Evolutionary conservation across 2,329 filamentous ascomycete genomes (phyloP).

Genomic region (Colletotrichum graminicola): DNA sequence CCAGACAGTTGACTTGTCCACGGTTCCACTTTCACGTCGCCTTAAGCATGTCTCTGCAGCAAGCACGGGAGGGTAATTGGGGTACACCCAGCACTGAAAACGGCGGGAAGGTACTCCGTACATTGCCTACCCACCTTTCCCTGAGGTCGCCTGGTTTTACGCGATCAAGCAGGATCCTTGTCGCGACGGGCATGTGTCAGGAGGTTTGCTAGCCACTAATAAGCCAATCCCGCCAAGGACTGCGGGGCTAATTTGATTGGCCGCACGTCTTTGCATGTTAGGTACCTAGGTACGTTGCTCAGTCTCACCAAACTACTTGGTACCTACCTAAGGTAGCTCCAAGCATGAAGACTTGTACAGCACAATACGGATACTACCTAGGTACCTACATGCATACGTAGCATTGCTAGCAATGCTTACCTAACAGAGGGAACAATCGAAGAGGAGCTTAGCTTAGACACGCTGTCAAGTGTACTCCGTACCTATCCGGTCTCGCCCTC

Average conservation of each 20-base stretch:
- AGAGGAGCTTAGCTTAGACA: slow-evolving; percentile 39
- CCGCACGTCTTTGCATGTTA: not conserved
- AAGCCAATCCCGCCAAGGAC: slow-evolving; percentile 24
- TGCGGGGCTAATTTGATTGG: slow-evolving; percentile 39
- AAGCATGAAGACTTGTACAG: no score
- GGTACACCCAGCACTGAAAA: slow-evolving; percentile 24
- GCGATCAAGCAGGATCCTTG: slow-evolving; percentile 47
- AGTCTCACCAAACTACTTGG: slow-evolving; percentile 19
- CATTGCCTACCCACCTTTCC: slow-evolving; percentile 21
- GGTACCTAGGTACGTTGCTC: not conserved
- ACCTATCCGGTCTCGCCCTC: not conserved
- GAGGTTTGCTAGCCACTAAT: slow-evolving; percentile 44
- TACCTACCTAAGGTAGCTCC: not conserved
- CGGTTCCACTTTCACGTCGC: slow-evolving; percentile 33
- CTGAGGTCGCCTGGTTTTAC: slow-evolving; percentile 34
- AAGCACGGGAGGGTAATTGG: slow-evolving; percentile 3
- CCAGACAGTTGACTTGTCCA: slow-evolving; percentile 33
- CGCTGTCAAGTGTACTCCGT: slow-evolving; percentile 2
- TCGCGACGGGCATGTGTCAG: slow-evolving; percentile 52
- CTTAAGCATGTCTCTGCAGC: slow-evolving; percentile 2
- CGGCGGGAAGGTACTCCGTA: slow-evolving; percentile 23
- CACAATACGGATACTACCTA: no score
- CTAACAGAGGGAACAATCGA: no score
- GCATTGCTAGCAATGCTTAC: not conserved
- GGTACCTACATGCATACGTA: no score